Evolutionary conservation across 2,329 filamentous ascomycete genomes (phyloP), one percentile per base, ranked within the genome.

Genomic region (Nemania serpens): DNA sequence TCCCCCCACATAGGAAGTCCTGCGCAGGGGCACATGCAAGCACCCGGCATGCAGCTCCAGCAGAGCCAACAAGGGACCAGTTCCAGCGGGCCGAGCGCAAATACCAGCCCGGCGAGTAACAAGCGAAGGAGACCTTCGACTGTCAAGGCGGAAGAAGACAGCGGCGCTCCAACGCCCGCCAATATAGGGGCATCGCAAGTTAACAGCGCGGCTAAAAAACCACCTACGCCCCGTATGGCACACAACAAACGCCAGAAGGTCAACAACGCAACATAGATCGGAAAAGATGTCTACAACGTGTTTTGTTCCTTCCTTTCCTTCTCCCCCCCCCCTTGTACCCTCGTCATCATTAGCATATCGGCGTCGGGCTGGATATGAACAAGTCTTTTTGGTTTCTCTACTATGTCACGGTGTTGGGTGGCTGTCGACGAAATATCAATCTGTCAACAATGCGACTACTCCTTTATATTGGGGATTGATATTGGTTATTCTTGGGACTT

Each of bases 21-120:
- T 9, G 85, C 84, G 17, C 82, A 83, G 13, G 85, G 83, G 15
- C 79, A 83, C 54, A 87, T 88, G 81, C 84, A 87, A 72, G 84
- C 86, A 53, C 86, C 86, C 20, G 80, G 80, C 63, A 89, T 89
- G 87, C 84, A 87, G 72, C 77, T 86, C 62, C 86, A 89, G 71
- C 84, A 85, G 65, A 89, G 86, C 71, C 87, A 89, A 72, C 87
- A 89, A 71, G 87, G 87, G 41, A 88, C 86, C 34, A 85, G 78
- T 72, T 88, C 86, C 10, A 86, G 84, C 71, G 87, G 85, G 1
- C 85, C 86, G 6, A 89, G 86, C 70, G 86, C 87, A 58, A 89
- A 88, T 75, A 89, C 87, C 5, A 87, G 84, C 34, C 85, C 85
- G 41, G 81, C 83, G 22, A 84, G 82, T 36, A 86, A 85, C 66